These are phyloP conservation scores for Globisporangium sylvaticum DNA, from an alignment of 352 stramenopile genomes.

Conservation along the genomic window DNA sequence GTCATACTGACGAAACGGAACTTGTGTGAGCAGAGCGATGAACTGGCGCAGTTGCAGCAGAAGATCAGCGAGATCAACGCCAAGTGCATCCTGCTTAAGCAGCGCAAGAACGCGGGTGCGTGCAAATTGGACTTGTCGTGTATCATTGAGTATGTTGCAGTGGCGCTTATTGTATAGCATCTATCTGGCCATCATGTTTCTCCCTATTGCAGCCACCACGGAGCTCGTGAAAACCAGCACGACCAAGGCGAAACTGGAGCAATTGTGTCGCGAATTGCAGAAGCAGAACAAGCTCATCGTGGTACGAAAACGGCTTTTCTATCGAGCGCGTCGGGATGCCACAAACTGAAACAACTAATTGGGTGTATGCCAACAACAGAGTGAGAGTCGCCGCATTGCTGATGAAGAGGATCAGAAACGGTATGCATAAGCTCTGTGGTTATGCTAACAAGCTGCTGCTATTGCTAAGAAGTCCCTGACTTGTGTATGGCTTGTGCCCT, in stretches of 20 bases:
- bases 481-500: background rate
- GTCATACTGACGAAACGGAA: too few species aligned
- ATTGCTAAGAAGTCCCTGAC: background rate
- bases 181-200: background rate
- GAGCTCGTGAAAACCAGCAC: constrained; percentile 61
- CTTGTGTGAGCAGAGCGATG: too few species aligned
- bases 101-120: constrained; percentile 61
- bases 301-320: constrained; percentile 21
- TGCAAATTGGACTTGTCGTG: background rate
- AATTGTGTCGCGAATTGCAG: constrained; percentile 81
- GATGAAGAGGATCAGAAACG: constrained; percentile 83
- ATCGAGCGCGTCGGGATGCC: too few species aligned
- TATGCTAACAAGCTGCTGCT: background rate
- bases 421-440: constrained; percentile 15
- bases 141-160: background rate
- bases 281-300: constrained; percentile 88
- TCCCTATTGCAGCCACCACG: constrained; percentile 30
- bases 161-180: background rate
- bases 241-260: constrained; percentile 76
- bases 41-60: constrained; percentile 62
- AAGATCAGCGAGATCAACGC: constrained; percentile 82
- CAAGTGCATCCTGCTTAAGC: constrained; percentile 73
- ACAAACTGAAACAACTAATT: background rate
- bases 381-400: constrained; percentile 75
- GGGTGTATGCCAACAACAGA: constrained; percentile 20